These are phyloP conservation scores for Exsudoporus floridanus DNA, from an alignment of 1,284 basidiomycete genomes.

Conservation along the genomic window DNA sequence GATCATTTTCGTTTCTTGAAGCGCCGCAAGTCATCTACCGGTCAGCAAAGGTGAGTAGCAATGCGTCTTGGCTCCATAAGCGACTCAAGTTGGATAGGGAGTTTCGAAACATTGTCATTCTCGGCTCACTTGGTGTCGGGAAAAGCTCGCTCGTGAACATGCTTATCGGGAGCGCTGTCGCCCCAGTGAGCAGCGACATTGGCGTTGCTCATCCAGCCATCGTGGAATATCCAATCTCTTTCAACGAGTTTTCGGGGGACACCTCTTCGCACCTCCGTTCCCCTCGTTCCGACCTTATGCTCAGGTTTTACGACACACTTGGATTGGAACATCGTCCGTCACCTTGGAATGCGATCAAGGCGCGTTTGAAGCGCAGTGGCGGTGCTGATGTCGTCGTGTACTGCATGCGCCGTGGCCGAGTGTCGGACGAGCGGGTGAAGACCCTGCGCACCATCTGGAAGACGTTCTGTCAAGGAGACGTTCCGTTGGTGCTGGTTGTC, in stretches of 20 bases:
- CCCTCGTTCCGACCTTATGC: background rate
- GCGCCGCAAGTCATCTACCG: background rate
- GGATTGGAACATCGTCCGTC: slow-evolving; percentile 24
- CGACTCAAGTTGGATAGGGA: slow-evolving; percentile 9
- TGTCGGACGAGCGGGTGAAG: slow-evolving; percentile 19
- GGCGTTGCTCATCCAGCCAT: slow-evolving; percentile 20
- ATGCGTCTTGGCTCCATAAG: background rate
- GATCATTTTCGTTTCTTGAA: background rate
- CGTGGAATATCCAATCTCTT: slow-evolving; percentile 16
- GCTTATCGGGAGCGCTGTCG: slow-evolving; percentile 22
- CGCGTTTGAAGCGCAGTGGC: slow-evolving; percentile 14
- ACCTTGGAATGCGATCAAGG: slow-evolving; percentile 20
- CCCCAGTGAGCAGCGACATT: slow-evolving; percentile 23
- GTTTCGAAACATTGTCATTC: slow-evolving; percentile 22
- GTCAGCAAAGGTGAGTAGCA: slow-evolving; percentile 13
- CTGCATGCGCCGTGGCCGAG: slow-evolving; percentile 28
- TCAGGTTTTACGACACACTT: slow-evolving; percentile 25
- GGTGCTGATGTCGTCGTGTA: slow-evolving; percentile 23
- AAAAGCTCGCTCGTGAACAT: slow-evolving; percentile 33
- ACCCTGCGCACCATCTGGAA: slow-evolving; percentile 21
- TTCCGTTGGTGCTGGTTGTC: slow-evolving; percentile 29
- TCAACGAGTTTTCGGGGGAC: slow-evolving; percentile 10
- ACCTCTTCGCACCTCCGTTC: background rate
- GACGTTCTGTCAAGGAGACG: slow-evolving; percentile 17
- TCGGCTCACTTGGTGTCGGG: slow-evolving; percentile 30